Percentiles rank a stretch among this genome's conserved stretches.
These are phyloP conservation scores for Linanthus parryae DNA, from an alignment of 148 eudicot species.

Conservation along the genomic window DNA sequence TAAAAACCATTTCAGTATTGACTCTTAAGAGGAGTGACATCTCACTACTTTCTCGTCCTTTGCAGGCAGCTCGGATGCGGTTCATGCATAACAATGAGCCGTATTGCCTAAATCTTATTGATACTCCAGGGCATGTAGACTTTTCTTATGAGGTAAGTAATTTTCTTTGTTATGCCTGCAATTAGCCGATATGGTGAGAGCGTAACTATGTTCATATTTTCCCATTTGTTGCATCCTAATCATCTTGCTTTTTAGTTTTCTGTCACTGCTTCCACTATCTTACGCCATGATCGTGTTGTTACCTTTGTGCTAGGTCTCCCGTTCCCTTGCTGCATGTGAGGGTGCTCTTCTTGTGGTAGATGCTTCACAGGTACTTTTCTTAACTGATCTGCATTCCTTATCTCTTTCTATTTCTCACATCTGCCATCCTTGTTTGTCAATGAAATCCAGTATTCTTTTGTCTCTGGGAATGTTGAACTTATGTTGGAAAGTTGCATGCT, in stretches of 20 bases:
- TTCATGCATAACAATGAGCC: slow-evolving; percentile 61
- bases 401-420: neutral
- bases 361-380: slow-evolving; percentile 60
- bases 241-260: no score
- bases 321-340: slow-evolving; percentile 99
- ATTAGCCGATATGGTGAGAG: neutral
- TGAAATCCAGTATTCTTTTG: neutral
- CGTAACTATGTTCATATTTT: no score
- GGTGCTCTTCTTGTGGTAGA: slow-evolving; percentile 98
- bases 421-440: neutral
- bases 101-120: slow-evolving; percentile 88
- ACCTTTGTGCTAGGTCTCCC: slow-evolving; percentile 59
- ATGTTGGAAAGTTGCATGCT: no score
- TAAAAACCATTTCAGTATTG: slow-evolving; percentile 3
- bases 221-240: no score
- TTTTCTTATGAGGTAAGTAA: slow-evolving; percentile 88
- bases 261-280: no score
- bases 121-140: slow-evolving; percentile 99
- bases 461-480: neutral
- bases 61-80: slow-evolving; percentile 97
- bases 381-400: slow-evolving; percentile 2
- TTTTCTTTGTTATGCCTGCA: neutral
- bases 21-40: no score
- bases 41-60: slow-evolving; percentile 15
- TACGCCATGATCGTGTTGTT: no score